Percentiles rank a stretch among this genome's conserved stretches.
Conservation (phyloP, 495 filamentous ascomycete species). For the Cercophora samala region DNA sequence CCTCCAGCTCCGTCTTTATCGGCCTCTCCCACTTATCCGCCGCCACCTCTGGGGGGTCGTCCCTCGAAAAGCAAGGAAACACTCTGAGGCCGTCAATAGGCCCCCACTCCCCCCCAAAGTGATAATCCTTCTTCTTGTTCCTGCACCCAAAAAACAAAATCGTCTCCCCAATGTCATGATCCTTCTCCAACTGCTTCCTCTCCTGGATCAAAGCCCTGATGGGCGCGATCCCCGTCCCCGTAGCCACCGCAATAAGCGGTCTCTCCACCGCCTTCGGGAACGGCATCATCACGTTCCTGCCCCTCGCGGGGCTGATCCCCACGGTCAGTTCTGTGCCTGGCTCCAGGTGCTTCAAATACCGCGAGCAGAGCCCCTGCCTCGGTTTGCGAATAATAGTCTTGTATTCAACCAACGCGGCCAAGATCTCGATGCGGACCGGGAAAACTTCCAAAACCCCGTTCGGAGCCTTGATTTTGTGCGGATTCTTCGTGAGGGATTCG, state of each 20-base stretch:
- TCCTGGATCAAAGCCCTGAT: conserved; percentile 78
- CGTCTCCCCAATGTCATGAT: conserved; percentile 23
- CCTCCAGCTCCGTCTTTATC: background rate
- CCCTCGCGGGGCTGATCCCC: conserved; percentile 39
- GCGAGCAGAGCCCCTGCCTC: conserved; percentile 84
- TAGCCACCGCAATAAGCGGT: conserved; percentile 76
- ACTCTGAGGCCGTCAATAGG: conserved; percentile 49
- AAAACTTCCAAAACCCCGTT: background rate
- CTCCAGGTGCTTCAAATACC: conserved; percentile 67
- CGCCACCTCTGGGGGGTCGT: conserved; percentile 26
- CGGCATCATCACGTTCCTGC: conserved; percentile 10
- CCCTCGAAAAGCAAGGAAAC: conserved; percentile 77
- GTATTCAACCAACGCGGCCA: conserved; percentile 91
- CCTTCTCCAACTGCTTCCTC: conserved; percentile 30
- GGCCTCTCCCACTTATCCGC: no score
- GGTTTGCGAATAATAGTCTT: conserved; percentile 81
- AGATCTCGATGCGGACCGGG: conserved; percentile 60
- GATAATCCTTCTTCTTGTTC: conserved; percentile 68
- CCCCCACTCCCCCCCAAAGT: conserved; percentile 74
- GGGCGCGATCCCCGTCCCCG: conserved; percentile 89
- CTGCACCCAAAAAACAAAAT: conserved; percentile 78
- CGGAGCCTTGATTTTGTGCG: background rate
- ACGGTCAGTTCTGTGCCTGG: conserved; percentile 57
- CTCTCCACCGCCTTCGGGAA: conserved; percentile 13
- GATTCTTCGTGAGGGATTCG: conserved; percentile 4